Evolutionary conservation across 2,329 filamentous ascomycete genomes (phyloP), one percentile per base, ranked within the genome.

Genomic region (Botrytis deweyae): DNA sequence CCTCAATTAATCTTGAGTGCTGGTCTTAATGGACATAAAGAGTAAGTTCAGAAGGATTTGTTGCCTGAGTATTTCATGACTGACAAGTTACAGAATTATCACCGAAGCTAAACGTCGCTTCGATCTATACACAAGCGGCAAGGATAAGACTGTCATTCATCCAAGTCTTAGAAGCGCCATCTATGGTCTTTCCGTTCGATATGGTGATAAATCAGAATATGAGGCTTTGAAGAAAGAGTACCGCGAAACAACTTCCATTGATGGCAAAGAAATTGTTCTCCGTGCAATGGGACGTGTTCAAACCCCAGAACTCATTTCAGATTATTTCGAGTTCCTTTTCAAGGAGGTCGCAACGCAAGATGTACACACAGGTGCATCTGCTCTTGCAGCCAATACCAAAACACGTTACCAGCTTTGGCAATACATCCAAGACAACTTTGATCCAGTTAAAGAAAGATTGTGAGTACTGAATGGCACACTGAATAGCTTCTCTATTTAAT

Each of bases 261-360:
- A 98, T 79, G 95, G 94, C 79, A 97, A 95, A 83, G 94, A 97
- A 78, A 92, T 97, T 76, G 92, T 90, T 77, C 88, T 98, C 4
- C 86, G 88, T 55, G 89, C 92, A 6, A 87, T 99, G 63, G 94
- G 94, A 49, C 89, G 90, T 58, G 90, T 92, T 33, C 91, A 91
- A 78, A 81, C 84, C 18, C 81, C 85, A 0, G 88, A 90, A 16
- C 85, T 98, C 44, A 90, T 97, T 63, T 85, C 83, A 83, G 83
- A 91, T 80, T 87, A 91, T 87, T 80, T 92, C 86, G 78, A 91
- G 83, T 88, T 98, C 81, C 92, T 97, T 83, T 95, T 93, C 78
- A 91, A 92, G 81, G 87, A 92, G n/a, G 93, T 98, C 40, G 90
- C 93, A 16, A 88, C 91, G 20, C 95, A 94, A 80, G 96, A 99